Evolutionary conservation across 305 asterid genomes (phyloP).

Genomic region (Rubia balearica): DNA sequence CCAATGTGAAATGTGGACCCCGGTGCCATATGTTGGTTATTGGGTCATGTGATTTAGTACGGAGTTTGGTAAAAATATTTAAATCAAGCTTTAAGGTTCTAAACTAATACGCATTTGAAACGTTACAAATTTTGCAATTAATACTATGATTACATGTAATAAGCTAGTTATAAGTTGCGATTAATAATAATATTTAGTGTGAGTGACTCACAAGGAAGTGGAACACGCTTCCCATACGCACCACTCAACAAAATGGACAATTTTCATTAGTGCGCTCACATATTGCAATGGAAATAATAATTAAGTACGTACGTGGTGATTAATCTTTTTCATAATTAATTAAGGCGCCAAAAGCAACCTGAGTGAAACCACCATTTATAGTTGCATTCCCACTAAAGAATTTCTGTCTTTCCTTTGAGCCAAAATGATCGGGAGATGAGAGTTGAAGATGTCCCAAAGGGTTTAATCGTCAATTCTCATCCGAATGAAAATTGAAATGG

Average conservation of each 20-base stretch:
- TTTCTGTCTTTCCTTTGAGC: no score
- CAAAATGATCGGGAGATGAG: no score
- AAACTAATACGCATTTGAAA: background rate
- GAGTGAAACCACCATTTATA: background rate
- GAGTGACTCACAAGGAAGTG: conserved; percentile 9
- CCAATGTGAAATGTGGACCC: background rate
- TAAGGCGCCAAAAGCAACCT: background rate
- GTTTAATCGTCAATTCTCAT: no score
- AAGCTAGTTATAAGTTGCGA: background rate
- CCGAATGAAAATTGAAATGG: no score
- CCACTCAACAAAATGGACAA: background rate
- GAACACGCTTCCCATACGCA: conserved; percentile 10
- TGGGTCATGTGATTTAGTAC: background rate
- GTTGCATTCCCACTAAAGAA: background rate
- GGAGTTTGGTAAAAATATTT: background rate
- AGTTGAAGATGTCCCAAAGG: no score
- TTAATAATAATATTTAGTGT: background rate
- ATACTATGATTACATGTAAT: background rate
- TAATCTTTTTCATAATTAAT: background rate
- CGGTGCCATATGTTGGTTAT: background rate
- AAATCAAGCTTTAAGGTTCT: background rate
- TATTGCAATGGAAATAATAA: background rate
- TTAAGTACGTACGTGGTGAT: background rate
- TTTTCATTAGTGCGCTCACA: background rate
- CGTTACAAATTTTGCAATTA: background rate